Evolutionary conservation across 1,284 basidiomycete species (phyloP).

Genomic region (Ustilago hordei): DNA sequence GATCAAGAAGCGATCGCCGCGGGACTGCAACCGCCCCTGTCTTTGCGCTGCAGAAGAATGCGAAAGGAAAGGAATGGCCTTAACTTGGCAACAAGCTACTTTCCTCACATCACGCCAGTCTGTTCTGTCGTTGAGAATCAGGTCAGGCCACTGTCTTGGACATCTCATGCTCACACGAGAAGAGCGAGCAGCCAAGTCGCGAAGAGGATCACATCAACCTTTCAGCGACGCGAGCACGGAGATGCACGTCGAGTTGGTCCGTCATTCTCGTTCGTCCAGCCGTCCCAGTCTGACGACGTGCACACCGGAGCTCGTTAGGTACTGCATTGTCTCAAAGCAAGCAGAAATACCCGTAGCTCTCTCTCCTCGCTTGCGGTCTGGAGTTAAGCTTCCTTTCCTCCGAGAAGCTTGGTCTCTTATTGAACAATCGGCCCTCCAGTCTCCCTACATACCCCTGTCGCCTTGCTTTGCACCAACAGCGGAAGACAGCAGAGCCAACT

Average conservation of each 20-base stretch:
- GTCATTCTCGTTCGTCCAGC: too few species aligned
- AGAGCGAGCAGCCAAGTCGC: not conserved
- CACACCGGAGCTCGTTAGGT: not conserved
- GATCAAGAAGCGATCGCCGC: slow-evolving; percentile 11
- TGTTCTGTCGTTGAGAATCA: not conserved
- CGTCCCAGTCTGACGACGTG: not conserved
- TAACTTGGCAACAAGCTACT: not conserved
- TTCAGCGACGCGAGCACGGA: not conserved
- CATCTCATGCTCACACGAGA: not conserved
- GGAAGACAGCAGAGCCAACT: not conserved
- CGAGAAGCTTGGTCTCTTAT: not conserved
- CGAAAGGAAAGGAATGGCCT: too few species aligned
- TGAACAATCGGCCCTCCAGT: not conserved
- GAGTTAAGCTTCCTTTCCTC: not conserved
- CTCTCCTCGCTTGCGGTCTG: not conserved
- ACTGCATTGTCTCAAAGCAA: not conserved
- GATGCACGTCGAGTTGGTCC: too few species aligned
- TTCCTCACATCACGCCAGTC: not conserved
- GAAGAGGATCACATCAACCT: not conserved
- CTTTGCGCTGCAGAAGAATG: not conserved
- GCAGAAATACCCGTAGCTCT: not conserved
- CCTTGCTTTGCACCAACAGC: not conserved
- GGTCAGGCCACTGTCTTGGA: not conserved
- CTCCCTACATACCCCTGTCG: not conserved
- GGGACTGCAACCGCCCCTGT: not conserved